phyloP scores from a whole-genome alignment of 176 grass and related monocot genomes.

The Bolboschoenus planiculmis region DNA sequence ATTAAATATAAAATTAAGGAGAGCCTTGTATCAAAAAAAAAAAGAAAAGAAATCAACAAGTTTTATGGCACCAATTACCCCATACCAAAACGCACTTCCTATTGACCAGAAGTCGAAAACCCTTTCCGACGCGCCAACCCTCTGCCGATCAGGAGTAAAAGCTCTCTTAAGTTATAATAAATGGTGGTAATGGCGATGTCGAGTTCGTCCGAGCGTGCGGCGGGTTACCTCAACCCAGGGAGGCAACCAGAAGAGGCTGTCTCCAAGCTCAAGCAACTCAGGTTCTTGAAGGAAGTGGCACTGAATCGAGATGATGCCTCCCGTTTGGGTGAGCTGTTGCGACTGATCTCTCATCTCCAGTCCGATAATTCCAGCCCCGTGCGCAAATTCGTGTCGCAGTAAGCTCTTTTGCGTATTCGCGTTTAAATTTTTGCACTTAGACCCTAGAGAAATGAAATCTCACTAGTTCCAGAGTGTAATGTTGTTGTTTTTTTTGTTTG shows the following conservation, averaged over 20 bases:
- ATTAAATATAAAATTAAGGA: too few relatives aligned
- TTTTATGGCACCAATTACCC: too few relatives aligned
- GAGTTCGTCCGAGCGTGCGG: conserved; percentile 26
- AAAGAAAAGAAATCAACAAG: too few relatives aligned
- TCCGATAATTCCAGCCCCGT: conserved; percentile 63
- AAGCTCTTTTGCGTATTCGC: conserved; percentile 7
- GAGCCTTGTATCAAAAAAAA: too few relatives aligned
- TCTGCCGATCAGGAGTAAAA: not conserved
- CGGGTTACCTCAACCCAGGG: conserved; percentile 7
- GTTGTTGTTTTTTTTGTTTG: too few relatives aligned
- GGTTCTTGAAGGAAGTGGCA: conserved; percentile 37
- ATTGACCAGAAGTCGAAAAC: too few relatives aligned
- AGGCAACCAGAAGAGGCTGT: conserved; percentile 21
- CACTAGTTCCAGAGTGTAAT: not conserved
- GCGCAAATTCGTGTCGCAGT: conserved; percentile 65
- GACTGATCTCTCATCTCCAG: conserved; percentile 50
- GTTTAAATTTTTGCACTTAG: not conserved
- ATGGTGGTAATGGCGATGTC: conserved; percentile 28
- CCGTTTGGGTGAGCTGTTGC: conserved; percentile 42
- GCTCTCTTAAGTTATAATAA: not conserved
- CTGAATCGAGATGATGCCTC: conserved; percentile 26
- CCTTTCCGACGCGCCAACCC: too few relatives aligned
- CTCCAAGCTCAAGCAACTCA: conserved; percentile 44
- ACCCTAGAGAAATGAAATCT: not conserved
- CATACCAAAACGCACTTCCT: too few relatives aligned